Conservation (phyloP, 2,329 filamentous ascomycete genomes). For the Phaeophleospora eucalypticola region DNA sequence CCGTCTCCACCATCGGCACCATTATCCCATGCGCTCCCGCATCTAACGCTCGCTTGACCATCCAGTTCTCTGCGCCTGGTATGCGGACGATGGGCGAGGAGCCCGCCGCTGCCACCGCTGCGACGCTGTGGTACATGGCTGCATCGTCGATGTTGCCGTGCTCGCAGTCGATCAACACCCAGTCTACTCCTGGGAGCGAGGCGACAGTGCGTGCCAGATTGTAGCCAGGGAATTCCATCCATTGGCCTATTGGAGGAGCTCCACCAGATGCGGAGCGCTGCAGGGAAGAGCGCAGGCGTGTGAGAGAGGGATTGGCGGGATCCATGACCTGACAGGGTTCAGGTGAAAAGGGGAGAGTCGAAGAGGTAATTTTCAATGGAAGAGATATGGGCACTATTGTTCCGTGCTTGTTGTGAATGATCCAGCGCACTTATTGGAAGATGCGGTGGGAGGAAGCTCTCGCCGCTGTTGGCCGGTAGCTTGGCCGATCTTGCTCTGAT, state of each 20-base stretch:
- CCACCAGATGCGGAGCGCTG: conserved; percentile 10
- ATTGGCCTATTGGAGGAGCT: conserved; percentile 12
- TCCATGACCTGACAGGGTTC: too few species aligned
- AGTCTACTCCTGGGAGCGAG: conserved; percentile 14
- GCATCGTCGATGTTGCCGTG: conserved; percentile 54
- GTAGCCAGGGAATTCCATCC: conserved; percentile 18
- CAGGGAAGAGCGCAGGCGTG: conserved; percentile 11
- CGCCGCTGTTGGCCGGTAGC: conserved; percentile 1
- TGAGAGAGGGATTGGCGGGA: conserved; percentile 6
- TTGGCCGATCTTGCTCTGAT: conserved; percentile 1
- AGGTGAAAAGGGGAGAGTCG: too few species aligned
- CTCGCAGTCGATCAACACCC: conserved; percentile 46
- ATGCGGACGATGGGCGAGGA: conserved; percentile 46
- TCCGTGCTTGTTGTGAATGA: too few species aligned
- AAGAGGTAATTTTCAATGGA: too few species aligned
- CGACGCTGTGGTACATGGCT: conserved; percentile 54
- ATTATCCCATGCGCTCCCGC: conserved; percentile 57
- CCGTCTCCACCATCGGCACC: conserved; percentile 38
- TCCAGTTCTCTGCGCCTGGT: conserved; percentile 55
- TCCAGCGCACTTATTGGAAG: too few species aligned
- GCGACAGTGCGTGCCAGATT: conserved; percentile 16
- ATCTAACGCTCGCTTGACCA: conserved; percentile 59
- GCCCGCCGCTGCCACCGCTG: conserved; percentile 42
- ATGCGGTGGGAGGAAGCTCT: too few species aligned
- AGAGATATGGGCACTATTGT: too few species aligned